Conservation (phyloP, 1,139 yeast genomes). For the Scheffersomyces segobiensis region DNA sequence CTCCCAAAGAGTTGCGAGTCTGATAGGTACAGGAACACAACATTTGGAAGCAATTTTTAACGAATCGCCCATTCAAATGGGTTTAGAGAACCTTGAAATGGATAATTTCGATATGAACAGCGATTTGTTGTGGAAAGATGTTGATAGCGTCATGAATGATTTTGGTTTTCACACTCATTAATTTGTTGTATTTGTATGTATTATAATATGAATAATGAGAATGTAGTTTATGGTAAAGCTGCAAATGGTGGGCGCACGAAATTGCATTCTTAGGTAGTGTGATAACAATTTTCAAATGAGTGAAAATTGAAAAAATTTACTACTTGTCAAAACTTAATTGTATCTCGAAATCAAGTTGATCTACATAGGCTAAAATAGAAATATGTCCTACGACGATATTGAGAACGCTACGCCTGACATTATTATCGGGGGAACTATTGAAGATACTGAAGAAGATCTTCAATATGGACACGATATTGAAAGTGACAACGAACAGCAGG, state of each 20-base stretch:
- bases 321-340: neutral
- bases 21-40: neutral
- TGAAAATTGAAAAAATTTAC: neutral
- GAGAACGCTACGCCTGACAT: constrained; percentile 85
- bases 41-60: constrained; percentile 7
- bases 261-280: constrained; percentile 3
- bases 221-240: neutral
- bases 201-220: constrained; percentile 5
- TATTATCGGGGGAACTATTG: constrained; percentile 71
- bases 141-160: constrained; percentile 89
- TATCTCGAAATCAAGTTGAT: neutral
- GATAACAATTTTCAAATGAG: constrained; percentile 4
- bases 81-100: constrained; percentile 34
- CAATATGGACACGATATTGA: constrained; percentile 48
- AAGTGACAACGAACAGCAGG: constrained; percentile 54
- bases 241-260: neutral
- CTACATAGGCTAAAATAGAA: constrained; percentile 1
- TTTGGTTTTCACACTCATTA: constrained; percentile 77
- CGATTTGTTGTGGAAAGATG: constrained; percentile 85
- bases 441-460: constrained; percentile 42
- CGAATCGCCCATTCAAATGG: constrained; percentile 35
- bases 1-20: neutral
- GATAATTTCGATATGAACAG: constrained; percentile 43
- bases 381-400: constrained; percentile 63
- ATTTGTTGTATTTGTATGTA: neutral